Evolutionary conservation across 148 eudicot species (phyloP).

Genomic region (Hydrangea macrophylla): DNA sequence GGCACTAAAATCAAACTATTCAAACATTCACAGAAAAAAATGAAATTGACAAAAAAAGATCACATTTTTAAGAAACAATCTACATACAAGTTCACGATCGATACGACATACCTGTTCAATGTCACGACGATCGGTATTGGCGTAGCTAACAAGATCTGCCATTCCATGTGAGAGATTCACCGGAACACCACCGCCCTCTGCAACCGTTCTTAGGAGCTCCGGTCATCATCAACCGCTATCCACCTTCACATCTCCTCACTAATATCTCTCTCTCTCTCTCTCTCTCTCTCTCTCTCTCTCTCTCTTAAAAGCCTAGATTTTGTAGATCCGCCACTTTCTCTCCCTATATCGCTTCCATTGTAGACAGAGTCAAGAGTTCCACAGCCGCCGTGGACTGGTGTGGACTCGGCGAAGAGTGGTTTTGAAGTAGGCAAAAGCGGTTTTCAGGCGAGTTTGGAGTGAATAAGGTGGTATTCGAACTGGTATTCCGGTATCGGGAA

Average conservation of each 20-base stretch:
- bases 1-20: slow-evolving; percentile 1
- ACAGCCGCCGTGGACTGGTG: neutral
- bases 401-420: neutral
- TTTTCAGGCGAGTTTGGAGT: neutral
- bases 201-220: slow-evolving; percentile 42
- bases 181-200: slow-evolving; percentile 47
- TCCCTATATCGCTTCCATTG: slow-evolving; percentile 25
- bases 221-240: slow-evolving; percentile 76
- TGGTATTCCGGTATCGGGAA: neutral
- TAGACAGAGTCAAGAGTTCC: neutral
- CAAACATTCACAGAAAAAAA: neutral
- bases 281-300: neutral
- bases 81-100: neutral
- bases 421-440: neutral
- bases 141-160: slow-evolving; percentile 86
- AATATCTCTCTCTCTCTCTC: too few relatives aligned
- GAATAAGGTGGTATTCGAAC: neutral
- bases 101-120: slow-evolving; percentile 61
- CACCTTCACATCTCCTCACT: slow-evolving; percentile 18
- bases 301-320: neutral
- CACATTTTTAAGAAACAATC: neutral
- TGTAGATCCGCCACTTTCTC: slow-evolving; percentile 30
- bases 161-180: slow-evolving; percentile 81
- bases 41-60: neutral
- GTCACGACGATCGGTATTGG: slow-evolving; percentile 60